Evolutionary conservation across 108 stramenopile species (phyloP).

Genomic region (Pseudonitzschia multistriata): DNA sequence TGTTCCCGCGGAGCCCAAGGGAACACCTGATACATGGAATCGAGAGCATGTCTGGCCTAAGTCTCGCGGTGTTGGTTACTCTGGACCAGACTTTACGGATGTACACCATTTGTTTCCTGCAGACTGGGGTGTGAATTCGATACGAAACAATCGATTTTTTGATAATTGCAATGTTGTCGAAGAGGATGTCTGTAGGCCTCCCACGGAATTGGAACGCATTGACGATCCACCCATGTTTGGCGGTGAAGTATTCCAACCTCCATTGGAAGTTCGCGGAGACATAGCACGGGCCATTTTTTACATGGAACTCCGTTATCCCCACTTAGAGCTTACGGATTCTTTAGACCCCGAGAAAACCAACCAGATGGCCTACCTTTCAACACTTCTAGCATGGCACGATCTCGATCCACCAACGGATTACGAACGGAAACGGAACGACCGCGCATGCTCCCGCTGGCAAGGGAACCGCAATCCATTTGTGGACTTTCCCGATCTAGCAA

Average conservation of each 20-base stretch:
- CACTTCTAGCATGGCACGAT: slow-evolving; percentile 69
- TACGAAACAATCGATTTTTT: slow-evolving; percentile 55
- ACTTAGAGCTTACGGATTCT: slow-evolving; percentile 37
- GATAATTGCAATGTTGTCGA: slow-evolving; percentile 29
- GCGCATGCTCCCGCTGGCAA: slow-evolving; percentile 67
- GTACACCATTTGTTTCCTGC: slow-evolving; percentile 63
- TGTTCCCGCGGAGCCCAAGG: slow-evolving; percentile 31
- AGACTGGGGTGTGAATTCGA: slow-evolving; percentile 67
- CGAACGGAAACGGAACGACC: slow-evolving; percentile 60
- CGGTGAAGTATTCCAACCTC: slow-evolving; percentile 44
- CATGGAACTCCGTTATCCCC: slow-evolving; percentile 67
- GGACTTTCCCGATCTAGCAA: slow-evolving; percentile 67
- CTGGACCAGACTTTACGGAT: slow-evolving; percentile 58
- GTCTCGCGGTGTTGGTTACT: slow-evolving; percentile 46
- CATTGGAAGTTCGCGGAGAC: slow-evolving; percentile 58
- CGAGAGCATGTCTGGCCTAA: slow-evolving; percentile 80
- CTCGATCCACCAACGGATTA: slow-evolving; percentile 59
- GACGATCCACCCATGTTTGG: slow-evolving; percentile 42
- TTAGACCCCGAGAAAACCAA: slow-evolving; percentile 7
- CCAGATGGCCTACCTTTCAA: slow-evolving; percentile 49
- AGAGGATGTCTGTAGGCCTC: background rate
- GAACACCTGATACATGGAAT: slow-evolving; percentile 61
- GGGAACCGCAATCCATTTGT: slow-evolving; percentile 85
- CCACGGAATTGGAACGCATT: slow-evolving; percentile 20
- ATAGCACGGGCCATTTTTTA: slow-evolving; percentile 77